phyloP scores from a whole-genome alignment of 2,329 filamentous ascomycete species.

The Cladosporium sp. region DNA sequence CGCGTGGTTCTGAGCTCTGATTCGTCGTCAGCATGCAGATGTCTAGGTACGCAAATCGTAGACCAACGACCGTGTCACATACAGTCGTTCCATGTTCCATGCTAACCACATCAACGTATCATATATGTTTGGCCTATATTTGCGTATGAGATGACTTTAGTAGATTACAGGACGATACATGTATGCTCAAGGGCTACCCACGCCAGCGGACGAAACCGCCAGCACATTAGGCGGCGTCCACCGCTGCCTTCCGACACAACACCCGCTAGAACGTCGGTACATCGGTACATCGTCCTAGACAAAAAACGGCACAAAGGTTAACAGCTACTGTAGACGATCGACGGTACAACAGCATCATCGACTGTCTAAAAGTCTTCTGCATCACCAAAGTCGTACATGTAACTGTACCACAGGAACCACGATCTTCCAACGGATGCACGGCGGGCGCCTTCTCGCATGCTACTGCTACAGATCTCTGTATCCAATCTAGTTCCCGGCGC shows the following conservation, averaged over 20 bases:
- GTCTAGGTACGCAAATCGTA: neutral
- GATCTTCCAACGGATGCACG: neutral
- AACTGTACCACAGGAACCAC: neutral
- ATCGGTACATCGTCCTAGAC: neutral
- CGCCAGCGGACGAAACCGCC: constrained; percentile 3
- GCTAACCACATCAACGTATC: neutral
- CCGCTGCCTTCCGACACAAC: constrained; percentile 3
- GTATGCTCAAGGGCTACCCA: neutral
- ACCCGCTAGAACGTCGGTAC: neutral
- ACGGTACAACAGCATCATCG: constrained; percentile 17
- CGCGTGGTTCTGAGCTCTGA: neutral
- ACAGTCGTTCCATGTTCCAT: neutral
- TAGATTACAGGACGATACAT: neutral
- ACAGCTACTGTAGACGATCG: neutral
- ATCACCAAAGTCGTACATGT: neutral
- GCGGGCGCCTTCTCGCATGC: constrained; percentile 9
- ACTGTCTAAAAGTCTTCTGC: neutral
- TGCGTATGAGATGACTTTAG: neutral
- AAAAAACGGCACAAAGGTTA: constrained; percentile 2
- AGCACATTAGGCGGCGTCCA: neutral
- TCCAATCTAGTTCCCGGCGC: constrained; percentile 3
- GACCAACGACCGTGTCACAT: no score
- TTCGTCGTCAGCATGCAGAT: neutral
- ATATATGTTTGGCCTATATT: neutral
- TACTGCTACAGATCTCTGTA: constrained; percentile 3